phyloP scores from a whole-genome alignment of 768 basidiomycete species.

The Leccinum barrowsii region DNA sequence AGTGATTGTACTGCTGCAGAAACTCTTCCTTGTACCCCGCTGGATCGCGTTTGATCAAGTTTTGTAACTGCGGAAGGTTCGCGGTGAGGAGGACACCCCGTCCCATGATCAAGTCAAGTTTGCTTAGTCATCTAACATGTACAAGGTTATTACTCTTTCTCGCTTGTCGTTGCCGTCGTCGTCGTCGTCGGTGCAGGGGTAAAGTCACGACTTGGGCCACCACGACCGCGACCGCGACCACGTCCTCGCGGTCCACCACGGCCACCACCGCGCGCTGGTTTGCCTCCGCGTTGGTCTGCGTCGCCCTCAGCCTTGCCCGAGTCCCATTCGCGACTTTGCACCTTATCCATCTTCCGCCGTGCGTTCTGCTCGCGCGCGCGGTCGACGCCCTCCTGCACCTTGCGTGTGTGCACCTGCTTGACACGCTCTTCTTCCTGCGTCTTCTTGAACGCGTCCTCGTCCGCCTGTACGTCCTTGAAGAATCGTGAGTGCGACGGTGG shows the following conservation, averaged over 20 bases:
- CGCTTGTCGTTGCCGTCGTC: background rate
- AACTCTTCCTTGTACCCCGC: slow-evolving; percentile 92
- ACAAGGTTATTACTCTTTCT: background rate
- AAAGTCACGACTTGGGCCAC: slow-evolving; percentile 13
- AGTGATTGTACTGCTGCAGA: slow-evolving; percentile 94
- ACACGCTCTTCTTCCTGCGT: slow-evolving; percentile 61
- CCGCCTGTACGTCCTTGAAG: slow-evolving; percentile 70
- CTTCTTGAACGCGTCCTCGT: slow-evolving; percentile 75
- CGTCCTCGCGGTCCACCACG: slow-evolving; percentile 34
- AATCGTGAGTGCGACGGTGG: background rate
- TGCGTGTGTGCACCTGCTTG: slow-evolving; percentile 54
- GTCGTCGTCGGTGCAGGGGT: background rate
- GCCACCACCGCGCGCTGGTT: slow-evolving; percentile 29
- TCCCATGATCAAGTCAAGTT: background rate
- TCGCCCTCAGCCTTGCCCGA: slow-evolving; percentile 40
- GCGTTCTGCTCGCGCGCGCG: slow-evolving; percentile 76
- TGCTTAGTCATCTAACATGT: slow-evolving; percentile 20
- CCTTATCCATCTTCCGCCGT: slow-evolving; percentile 77
- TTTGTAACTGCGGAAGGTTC: slow-evolving; percentile 93
- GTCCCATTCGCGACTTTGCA: slow-evolving; percentile 80
- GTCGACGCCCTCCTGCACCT: slow-evolving; percentile 67
- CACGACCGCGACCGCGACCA: slow-evolving; percentile 35
- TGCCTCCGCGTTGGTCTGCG: slow-evolving; percentile 21
- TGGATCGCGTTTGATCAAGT: slow-evolving; percentile 94
- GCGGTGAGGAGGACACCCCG: slow-evolving; percentile 58